phyloP scores from a whole-genome alignment of 768 basidiomycete species.

The Scleroderma citrinum region DNA sequence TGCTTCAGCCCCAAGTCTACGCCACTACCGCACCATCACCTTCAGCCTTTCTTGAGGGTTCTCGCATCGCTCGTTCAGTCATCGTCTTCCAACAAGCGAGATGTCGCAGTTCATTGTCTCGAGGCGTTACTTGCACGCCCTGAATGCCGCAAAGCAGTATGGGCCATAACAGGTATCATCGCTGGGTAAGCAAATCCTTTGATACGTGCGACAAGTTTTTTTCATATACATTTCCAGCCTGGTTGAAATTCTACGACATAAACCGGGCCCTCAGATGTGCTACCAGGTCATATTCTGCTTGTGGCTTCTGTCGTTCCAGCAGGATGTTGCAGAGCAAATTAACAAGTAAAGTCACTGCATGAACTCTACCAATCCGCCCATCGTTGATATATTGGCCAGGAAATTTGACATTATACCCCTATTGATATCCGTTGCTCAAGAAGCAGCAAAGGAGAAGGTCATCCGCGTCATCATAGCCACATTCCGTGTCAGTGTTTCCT shows the following conservation, averaged over 20 bases:
- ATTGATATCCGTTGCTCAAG: slow-evolving; percentile 77
- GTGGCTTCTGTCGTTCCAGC: slow-evolving; percentile 92
- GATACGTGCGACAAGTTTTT: neutral
- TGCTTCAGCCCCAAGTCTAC: slow-evolving; percentile 42
- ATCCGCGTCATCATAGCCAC: slow-evolving; percentile 90
- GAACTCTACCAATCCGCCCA: neutral
- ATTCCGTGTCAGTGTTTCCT: slow-evolving; percentile 54
- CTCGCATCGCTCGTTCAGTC: slow-evolving; percentile 61
- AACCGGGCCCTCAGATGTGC: slow-evolving; percentile 86
- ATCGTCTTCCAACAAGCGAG: slow-evolving; percentile 61
- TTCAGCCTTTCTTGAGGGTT: slow-evolving; percentile 54
- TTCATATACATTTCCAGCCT: slow-evolving; percentile 41
- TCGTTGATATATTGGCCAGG: slow-evolving; percentile 37
- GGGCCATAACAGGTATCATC: slow-evolving; percentile 66
- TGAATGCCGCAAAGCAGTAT: slow-evolving; percentile 74
- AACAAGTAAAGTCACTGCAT: slow-evolving; percentile 57
- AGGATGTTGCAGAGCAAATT: slow-evolving; percentile 75
- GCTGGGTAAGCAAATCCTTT: slow-evolving; percentile 43
- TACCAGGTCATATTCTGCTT: slow-evolving; percentile 92
- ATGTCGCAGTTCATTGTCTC: slow-evolving; percentile 88
- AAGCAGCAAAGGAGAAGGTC: slow-evolving; percentile 95
- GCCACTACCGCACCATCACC: slow-evolving; percentile 43
- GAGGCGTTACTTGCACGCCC: slow-evolving; percentile 80
- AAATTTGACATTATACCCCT: slow-evolving; percentile 86
- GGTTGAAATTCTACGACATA: slow-evolving; percentile 75